These are phyloP conservation scores for Simmondsia chinensis DNA, from an alignment of 148 eudicot species.

Conservation along the genomic window DNA sequence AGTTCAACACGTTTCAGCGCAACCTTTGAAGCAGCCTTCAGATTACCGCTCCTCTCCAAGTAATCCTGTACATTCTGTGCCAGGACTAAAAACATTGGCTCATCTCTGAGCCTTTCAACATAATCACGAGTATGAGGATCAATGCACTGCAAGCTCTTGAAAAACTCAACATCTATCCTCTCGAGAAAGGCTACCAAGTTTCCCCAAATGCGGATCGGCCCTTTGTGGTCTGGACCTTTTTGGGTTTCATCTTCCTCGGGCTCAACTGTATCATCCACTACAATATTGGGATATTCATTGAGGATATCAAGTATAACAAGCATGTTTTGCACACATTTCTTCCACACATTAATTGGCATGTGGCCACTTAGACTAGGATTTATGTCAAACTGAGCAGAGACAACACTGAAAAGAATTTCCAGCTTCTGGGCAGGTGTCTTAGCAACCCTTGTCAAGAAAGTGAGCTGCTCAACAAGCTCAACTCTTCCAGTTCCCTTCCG, in stretches of 20 bases:
- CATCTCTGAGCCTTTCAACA: conserved; percentile 62
- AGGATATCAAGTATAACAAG: conserved; percentile 54
- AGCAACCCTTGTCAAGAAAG: conserved; percentile 67
- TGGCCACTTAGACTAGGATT: conserved; percentile 58
- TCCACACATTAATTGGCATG: conserved; percentile 72
- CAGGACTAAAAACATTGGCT: conserved; percentile 48
- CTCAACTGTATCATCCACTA: conserved; percentile 66
- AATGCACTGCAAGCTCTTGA: conserved; percentile 69
- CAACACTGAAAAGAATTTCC: conserved; percentile 65
- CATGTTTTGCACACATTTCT: conserved; percentile 69
- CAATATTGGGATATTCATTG: conserved; percentile 49
- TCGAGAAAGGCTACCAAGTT: conserved; percentile 73
- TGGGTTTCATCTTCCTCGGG: conserved; percentile 71
- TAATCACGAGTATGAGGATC: conserved; percentile 70
- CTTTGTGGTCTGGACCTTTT: conserved; percentile 51
- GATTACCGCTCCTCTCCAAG: conserved; percentile 35
- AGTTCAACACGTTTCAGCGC: conserved; percentile 60
- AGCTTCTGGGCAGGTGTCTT: conserved; percentile 87
- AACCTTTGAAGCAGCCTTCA: conserved; percentile 53
- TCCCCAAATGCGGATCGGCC: conserved; percentile 67
- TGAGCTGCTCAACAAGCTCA: conserved; percentile 76
- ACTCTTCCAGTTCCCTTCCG: conserved; percentile 70
- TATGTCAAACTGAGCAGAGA: conserved; percentile 78
- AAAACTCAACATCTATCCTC: conserved; percentile 64
- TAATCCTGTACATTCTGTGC: conserved; percentile 63